Evolutionary conservation across 139 green algal species (phyloP), one percentile per base, ranked within the genome.

Genomic region (Coelastrella sp.): DNA sequence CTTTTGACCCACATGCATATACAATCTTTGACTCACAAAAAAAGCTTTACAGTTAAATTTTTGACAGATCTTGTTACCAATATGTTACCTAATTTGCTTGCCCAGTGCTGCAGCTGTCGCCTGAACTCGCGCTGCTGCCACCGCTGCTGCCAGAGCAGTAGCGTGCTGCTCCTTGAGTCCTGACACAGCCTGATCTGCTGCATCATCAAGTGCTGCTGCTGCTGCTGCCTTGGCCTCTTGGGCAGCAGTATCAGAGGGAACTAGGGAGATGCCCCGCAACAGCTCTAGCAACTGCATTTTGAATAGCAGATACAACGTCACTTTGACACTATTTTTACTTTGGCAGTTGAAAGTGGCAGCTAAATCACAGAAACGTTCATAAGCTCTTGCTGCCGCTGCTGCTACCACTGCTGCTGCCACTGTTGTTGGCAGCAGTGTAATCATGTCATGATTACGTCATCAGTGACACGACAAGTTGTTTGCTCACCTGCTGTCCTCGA

Each of bases 401-500:
- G 25, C 59, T 37, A 1, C 59, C 2, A 67, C 59, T 67, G 59
- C 2, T 2, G 59, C 59, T 69, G 62, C 62, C 15, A 3, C 60
- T 69, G 25, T 53, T 53, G 45, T 11, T 53, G 48, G n/a, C n/a
- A n/a, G n/a, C n/a, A n/a, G n/a, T n/a, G n/a, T n/a, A n/a, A n/a
- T n/a, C n/a, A n/a, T n/a, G n/a, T n/a, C n/a, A n/a, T n/a, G n/a
- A n/a, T n/a, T n/a, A n/a, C n/a, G n/a, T n/a, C n/a, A n/a, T n/a
- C n/a, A n/a, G n/a, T n/a, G n/a, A n/a, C n/a, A n/a, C n/a, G n/a
- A n/a, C n/a, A n/a, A n/a, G n/a, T n/a, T n/a, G n/a, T n/a, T n/a
- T n/a, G n/a, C n/a, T n/a, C 77, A 84, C 77, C 77, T 85, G 48
- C 67, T 86, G 80, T 6, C 80, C 80, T 1, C 80, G 67, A 34